Conservation (phyloP, 495 filamentous ascomycete genomes). For the Chaetomium tenue region DNA sequence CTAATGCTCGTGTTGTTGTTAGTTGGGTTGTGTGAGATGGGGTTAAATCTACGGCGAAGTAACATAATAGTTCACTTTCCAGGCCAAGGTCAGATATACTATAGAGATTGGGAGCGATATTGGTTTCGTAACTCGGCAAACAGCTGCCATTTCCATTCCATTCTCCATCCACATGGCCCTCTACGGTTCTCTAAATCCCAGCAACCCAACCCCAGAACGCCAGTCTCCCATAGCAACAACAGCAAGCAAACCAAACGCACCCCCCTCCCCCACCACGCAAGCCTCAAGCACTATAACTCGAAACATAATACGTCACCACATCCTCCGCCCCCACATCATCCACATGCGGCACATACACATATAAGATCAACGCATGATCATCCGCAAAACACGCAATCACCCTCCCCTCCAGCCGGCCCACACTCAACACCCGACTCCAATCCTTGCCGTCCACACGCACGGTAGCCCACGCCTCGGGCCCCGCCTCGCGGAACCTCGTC, state of each 20-base stretch:
- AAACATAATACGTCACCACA: conserved; percentile 58
- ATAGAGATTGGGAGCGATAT: too few species aligned
- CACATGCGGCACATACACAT: conserved; percentile 79
- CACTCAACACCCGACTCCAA: conserved; percentile 85
- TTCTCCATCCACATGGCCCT: not conserved
- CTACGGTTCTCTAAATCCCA: not conserved
- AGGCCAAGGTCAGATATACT: too few species aligned
- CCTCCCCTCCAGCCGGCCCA: conserved; percentile 80
- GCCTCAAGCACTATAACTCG: conserved; percentile 12
- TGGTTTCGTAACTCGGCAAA: not conserved
- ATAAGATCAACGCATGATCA: conserved; percentile 84
- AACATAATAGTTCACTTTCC: too few species aligned
- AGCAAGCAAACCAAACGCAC: not conserved
- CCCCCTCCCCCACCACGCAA: too few species aligned
- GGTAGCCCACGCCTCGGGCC: conserved; percentile 71
- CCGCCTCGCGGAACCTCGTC: conserved; percentile 61
- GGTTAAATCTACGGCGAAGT: too few species aligned
- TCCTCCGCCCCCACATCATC: conserved; percentile 65
- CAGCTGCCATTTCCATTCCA: not conserved
- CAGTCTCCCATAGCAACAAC: not conserved
- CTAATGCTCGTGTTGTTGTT: too few species aligned
- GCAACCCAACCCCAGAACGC: not conserved
- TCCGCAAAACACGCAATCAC: conserved; percentile 83
- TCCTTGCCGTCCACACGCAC: conserved; percentile 89
- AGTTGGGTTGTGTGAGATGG: too few species aligned